Conservation (phyloP, 371 early-diverging fungal genomes). For the Rhizopus delemar region DNA sequence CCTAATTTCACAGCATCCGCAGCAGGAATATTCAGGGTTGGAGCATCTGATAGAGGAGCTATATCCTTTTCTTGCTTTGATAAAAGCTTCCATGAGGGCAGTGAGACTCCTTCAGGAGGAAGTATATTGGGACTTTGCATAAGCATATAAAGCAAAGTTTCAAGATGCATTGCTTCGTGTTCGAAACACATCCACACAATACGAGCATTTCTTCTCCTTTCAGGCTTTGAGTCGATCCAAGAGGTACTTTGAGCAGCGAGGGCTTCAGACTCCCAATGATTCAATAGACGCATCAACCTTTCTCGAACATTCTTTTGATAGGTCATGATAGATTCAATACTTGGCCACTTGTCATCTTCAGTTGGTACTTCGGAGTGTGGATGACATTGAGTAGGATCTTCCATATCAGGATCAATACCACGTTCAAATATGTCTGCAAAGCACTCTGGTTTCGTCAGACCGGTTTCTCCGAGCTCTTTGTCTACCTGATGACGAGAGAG, state of each 20-base stretch:
- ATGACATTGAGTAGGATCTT: conserved; percentile 77
- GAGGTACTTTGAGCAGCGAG: conserved; percentile 15
- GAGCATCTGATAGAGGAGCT: conserved; percentile 16
- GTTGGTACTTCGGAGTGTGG: conserved; percentile 79
- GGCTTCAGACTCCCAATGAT: conserved; percentile 36
- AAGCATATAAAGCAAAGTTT: conserved; percentile 86
- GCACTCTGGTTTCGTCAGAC: conserved; percentile 54
- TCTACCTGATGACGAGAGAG: conserved; percentile 62
- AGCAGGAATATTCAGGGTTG: conserved; percentile 18
- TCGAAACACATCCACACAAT: conserved; percentile 86
- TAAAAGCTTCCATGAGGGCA: conserved; percentile 29
- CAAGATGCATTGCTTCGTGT: conserved; percentile 92
- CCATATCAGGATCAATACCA: conserved; percentile 91
- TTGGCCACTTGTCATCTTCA: conserved; percentile 68
- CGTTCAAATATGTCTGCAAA: conserved; percentile 87
- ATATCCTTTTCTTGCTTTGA: conserved; percentile 2
- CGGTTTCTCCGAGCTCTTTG: conserved; percentile 28
- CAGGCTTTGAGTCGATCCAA: conserved; percentile 22
- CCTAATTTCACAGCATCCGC: conserved; percentile 52
- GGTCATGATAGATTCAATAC: conserved; percentile 55
- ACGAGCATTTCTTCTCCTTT: conserved; percentile 56
- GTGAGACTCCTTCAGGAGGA: conserved; percentile 38
- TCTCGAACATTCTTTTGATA: conserved; percentile 69
- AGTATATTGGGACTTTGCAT: conserved; percentile 60
- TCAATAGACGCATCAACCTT: conserved; percentile 55